A percentile compares a stretch with the other conserved stretches of the same genome.
Conservation (phyloP, 768 basidiomycete species). For the Calocera cornea region DNA sequence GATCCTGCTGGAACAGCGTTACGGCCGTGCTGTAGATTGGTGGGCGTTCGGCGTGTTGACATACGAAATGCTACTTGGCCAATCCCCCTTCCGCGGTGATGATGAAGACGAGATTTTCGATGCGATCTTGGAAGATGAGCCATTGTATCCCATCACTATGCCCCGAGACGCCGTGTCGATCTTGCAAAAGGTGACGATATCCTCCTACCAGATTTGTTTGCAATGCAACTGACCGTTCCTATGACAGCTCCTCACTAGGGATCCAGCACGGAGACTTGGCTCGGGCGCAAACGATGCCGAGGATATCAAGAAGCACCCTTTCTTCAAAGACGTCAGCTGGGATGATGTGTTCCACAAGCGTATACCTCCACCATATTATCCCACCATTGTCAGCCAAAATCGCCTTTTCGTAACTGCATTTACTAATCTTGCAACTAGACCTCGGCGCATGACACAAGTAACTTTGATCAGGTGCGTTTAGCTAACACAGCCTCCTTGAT, state of each 20-base stretch:
- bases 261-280: conserved; percentile 80
- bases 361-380: conserved; percentile 94
- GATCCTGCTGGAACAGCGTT: conserved; percentile 98
- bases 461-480: conserved; percentile 21
- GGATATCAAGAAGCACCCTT: conserved; percentile 92
- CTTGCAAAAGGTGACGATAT: conserved; percentile 61
- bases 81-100: conserved; percentile 98
- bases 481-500: conserved; percentile 17
- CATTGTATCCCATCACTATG: conserved; percentile 98
- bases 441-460: conserved; percentile 60
- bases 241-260: conserved; percentile 72
- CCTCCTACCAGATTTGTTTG: too few species aligned
- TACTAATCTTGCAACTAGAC: conserved; percentile 35
- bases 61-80: conserved; percentile 97
- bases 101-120: conserved; percentile 99
- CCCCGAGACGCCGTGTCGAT: conserved; percentile 93
- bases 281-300: conserved; percentile 86
- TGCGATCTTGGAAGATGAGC: conserved; percentile 96
- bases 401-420: not conserved
- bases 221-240: not conserved
- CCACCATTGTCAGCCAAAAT: conserved; percentile 61
- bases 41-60: conserved; percentile 99
- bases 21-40: conserved; percentile 98
- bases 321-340: conserved; percentile 96
- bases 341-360: conserved; percentile 97